Evolutionary conservation across 441 rosid species (phyloP).

Genomic region (Populus hybrid): DNA sequence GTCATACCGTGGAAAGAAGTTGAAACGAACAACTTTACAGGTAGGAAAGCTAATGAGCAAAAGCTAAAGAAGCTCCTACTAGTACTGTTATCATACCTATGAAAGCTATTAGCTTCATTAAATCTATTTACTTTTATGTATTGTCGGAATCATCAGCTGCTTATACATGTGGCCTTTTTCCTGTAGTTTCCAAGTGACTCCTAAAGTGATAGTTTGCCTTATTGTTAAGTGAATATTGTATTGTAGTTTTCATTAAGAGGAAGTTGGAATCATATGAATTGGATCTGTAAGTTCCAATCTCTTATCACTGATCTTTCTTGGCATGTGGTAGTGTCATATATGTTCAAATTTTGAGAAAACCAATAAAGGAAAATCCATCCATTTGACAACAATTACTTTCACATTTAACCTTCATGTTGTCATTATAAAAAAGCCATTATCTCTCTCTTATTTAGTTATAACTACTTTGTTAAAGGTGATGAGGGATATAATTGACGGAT

Average conservation of each 20-base stretch:
- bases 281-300: slow-evolving; percentile 1
- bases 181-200: background rate
- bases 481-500: slow-evolving; percentile 82
- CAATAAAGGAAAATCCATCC: background rate
- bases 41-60: slow-evolving; percentile 29
- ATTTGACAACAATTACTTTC: background rate
- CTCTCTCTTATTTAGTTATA: background rate
- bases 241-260: background rate
- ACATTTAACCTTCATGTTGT: background rate
- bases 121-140: too few relatives aligned
- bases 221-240: too few relatives aligned
- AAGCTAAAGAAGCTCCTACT: background rate
- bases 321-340: background rate
- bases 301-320: background rate
- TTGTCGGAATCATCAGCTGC: background rate
- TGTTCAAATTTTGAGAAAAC: background rate
- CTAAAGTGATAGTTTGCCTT: background rate
- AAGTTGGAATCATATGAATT: background rate
- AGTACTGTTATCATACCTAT: background rate
- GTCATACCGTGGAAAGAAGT: slow-evolving; percentile 97
- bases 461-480: slow-evolving; percentile 45
- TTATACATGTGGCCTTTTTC: background rate
- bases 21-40: slow-evolving; percentile 66
- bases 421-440: background rate
- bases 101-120: background rate